Evolutionary conservation across 371 early-diverging fungal species (phyloP), one percentile per base, ranked within the genome.

Genomic region (Apophysomyces sp.): DNA sequence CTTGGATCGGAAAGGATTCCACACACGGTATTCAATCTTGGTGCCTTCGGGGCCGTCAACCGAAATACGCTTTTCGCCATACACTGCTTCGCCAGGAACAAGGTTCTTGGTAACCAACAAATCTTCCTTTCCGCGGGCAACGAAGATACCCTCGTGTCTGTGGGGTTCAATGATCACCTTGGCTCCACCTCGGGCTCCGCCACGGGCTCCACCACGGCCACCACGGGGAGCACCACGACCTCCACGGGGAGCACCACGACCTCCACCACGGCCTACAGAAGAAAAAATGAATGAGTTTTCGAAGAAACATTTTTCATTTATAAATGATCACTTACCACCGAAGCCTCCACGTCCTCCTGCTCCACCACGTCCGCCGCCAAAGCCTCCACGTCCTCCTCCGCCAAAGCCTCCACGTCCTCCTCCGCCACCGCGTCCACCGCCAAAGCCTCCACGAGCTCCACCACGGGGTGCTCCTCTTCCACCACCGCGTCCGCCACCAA

Each of bases 1-100:
- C 92, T 99, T 99, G 71, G 97, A 96, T 81, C 99, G 92, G 94
- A 98, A 99, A 61, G 98, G 99, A 85, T 99, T 99, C 99, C 99
- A 99, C 55, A 98, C 97, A 71, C 99, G 90, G 86, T 99, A 99
- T 86, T 99, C 99, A 52, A 92, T 90, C 88, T 99, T 99, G 75
- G 94, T 89, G 49, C 96, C 94, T 55, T 99, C 98, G 57, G 89
- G 82, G 61, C 94, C 95, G 68, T 96, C 97, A 30, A 98, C 94
- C 27, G 94, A 86, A 71, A 99, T 95, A 72, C 99, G 89, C 90
- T 99, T 99, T 84, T 99, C 99, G 60, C 97, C 97, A 77, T 99
- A 99, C 44, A 99, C 99, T 62, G 93, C 83, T 78, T 98, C 95
- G 52, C 99, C 99, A 61, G 99, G 98, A 24, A 97, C 97, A 69